These are phyloP conservation scores for Ambispora gerdemannii DNA, from an alignment of 192 early-diverging fungal species.

Conservation along the genomic window DNA sequence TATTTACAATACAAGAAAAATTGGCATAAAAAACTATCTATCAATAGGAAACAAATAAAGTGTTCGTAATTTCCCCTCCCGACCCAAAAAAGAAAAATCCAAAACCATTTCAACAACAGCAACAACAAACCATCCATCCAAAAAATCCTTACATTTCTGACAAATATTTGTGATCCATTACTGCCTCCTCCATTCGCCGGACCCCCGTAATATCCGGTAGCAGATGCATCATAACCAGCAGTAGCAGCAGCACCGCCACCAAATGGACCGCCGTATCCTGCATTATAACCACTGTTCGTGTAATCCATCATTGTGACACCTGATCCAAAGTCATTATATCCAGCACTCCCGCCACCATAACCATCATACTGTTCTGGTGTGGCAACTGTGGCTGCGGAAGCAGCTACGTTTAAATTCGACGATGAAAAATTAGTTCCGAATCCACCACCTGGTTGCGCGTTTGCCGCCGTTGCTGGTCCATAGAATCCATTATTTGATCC, in stretches of 20 bases:
- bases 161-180: conserved; percentile 40
- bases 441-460: too few relatives aligned
- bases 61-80: not conserved
- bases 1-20: too few relatives aligned
- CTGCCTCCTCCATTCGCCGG: conserved; percentile 25
- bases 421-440: not conserved
- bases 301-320: conserved; percentile 33
- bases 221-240: conserved; percentile 22
- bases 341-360: not conserved
- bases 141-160: conserved; percentile 39
- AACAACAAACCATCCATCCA: not conserved
- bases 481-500: conserved; percentile 17
- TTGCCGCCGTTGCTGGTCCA: conserved; percentile 14
- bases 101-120: not conserved
- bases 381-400: conserved; percentile 15
- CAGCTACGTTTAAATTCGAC: not conserved
- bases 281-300: conserved; percentile 23
- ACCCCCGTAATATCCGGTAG: conserved; percentile 7
- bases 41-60: not conserved
- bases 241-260: conserved; percentile 8
- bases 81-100: not conserved
- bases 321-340: conserved; percentile 8
- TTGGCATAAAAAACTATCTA: too few relatives aligned
- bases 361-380: conserved; percentile 28
- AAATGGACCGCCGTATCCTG: conserved; percentile 19